Percentiles rank a stretch among this genome's conserved stretches.
Conservation (phyloP, 1,139 yeast species). For the Suhomyces maxii region DNA sequence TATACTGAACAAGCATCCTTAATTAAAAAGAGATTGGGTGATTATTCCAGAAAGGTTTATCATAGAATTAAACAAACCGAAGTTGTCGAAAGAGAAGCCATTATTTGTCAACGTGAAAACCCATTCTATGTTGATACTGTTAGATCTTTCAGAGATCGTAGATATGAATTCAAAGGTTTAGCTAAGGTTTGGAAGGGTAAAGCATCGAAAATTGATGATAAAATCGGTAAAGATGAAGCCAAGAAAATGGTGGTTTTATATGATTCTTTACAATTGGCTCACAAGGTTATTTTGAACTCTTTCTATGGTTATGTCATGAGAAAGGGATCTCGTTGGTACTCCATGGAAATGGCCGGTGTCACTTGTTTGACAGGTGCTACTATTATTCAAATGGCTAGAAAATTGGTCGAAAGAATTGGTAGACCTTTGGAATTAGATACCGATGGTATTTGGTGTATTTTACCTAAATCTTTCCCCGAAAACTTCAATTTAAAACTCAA, state of each 20-base stretch:
- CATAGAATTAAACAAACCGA: conserved; percentile 80
- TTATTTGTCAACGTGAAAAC: conserved; percentile 95
- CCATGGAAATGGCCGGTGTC: conserved; percentile 99
- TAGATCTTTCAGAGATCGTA: conserved; percentile 89
- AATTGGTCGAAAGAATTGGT: conserved; percentile 90
- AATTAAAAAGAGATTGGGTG: conserved; percentile 78
- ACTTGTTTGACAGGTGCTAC: conserved; percentile 98
- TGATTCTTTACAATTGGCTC: conserved; percentile 95
- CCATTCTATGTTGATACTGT: conserved; percentile 97
- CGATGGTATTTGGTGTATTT: conserved; percentile 99
- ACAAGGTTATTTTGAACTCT: conserved; percentile 93
- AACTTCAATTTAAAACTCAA: conserved; percentile 69
- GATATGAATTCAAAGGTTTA: conserved; percentile 91
- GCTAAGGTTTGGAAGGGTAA: conserved; percentile 96
- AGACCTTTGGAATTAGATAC: conserved; percentile 96
- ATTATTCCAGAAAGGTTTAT: conserved; percentile 82
- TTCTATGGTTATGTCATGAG: conserved; percentile 99
- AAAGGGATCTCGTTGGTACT: conserved; percentile 98
- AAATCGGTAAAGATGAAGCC: conserved; percentile 74
- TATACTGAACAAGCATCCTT: conserved; percentile 75
- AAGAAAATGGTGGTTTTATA: conserved; percentile 90
- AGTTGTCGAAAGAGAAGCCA: conserved; percentile 86
- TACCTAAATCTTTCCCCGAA: conserved; percentile 92
- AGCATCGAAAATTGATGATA: conserved; percentile 57
- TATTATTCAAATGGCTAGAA: conserved; percentile 94